These are phyloP conservation scores for Xanthoceras sorbifolium DNA, from an alignment of 345 rosid species.

Conservation along the genomic window DNA sequence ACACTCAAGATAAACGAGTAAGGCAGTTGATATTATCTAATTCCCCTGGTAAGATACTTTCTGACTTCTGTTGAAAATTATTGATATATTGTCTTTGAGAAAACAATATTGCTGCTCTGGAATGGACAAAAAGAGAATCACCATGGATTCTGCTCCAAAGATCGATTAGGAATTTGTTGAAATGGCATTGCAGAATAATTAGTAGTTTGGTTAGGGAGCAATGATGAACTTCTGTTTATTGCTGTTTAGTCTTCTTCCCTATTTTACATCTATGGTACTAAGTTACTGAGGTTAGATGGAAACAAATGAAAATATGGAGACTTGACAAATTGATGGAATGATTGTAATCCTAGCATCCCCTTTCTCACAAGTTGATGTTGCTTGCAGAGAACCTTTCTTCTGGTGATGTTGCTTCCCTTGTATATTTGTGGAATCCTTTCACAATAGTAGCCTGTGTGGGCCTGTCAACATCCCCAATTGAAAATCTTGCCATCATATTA, in stretches of 20 bases:
- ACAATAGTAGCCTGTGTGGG: constrained; percentile 82
- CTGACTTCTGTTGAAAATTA: not conserved
- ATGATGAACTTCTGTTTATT: not conserved
- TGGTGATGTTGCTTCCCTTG: constrained; percentile 85
- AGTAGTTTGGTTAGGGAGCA: not conserved
- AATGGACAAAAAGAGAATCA: not conserved
- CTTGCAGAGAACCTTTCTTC: constrained; percentile 54
- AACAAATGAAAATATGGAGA: not conserved
- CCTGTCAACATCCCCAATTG: constrained; percentile 82
- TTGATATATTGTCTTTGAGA: not conserved
- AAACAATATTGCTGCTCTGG: not conserved
- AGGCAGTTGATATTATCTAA: not conserved
- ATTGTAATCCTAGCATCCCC: no score
- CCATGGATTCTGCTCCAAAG: not conserved
- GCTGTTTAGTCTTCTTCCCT: not conserved
- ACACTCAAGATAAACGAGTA: not conserved
- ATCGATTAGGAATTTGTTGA: not conserved
- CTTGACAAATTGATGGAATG: not conserved
- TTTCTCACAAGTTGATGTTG: constrained; percentile 11
- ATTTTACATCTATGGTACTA: not conserved
- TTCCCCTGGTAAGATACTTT: not conserved
- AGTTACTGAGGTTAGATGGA: not conserved
- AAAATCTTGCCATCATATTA: constrained; percentile 66
- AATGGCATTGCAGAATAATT: not conserved
- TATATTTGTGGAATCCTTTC: constrained; percentile 93